These are phyloP conservation scores for Penicillium crustosum DNA, from an alignment of 2,329 filamentous ascomycete genomes.

Conservation along the genomic window DNA sequence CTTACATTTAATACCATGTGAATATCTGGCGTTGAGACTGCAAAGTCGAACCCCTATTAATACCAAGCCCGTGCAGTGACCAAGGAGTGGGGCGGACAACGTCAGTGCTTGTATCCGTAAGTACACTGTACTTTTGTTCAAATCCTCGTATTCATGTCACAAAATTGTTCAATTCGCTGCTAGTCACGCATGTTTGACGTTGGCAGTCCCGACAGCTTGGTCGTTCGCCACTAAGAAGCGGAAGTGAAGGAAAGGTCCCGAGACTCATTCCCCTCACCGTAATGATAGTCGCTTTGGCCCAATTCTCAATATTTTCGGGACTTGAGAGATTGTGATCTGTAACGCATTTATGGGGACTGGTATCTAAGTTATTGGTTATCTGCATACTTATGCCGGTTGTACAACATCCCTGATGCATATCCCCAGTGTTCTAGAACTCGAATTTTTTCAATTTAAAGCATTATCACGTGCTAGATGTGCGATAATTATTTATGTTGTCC, in stretches of 20 bases:
- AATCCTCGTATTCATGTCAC: background rate
- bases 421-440: background rate
- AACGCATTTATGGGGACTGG: background rate
- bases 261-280: background rate
- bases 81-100: background rate
- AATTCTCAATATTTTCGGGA: background rate
- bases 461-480: background rate
- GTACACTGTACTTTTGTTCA: background rate
- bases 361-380: background rate
- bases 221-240: background rate
- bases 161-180: slow-evolving; percentile 3
- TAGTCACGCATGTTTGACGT: background rate
- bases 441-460: background rate
- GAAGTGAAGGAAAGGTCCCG: background rate
- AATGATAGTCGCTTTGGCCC: background rate
- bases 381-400: background rate
- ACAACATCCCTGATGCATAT: background rate
- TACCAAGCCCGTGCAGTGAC: background rate
- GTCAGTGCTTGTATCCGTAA: background rate
- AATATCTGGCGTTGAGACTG: background rate
- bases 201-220: slow-evolving; percentile 2
- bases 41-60: background rate
- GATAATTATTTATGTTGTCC: background rate
- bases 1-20: background rate
- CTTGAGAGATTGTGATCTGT: background rate